phyloP scores from a whole-genome alignment of 106 monocot genomes.

The Dioscorea dumetorum region DNA sequence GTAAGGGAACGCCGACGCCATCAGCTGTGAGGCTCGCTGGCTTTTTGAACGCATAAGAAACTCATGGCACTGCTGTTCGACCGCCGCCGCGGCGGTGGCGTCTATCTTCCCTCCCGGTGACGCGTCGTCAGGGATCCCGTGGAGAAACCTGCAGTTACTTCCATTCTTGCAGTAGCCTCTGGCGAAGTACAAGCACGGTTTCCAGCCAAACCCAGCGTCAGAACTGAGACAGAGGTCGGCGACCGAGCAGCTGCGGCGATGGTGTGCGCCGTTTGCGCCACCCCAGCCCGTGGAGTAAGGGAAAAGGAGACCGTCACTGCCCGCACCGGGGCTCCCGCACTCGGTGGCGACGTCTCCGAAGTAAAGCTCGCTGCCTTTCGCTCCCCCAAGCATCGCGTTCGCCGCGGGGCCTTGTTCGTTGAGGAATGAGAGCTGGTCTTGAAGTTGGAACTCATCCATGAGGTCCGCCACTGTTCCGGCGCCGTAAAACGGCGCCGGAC shows the following conservation, averaged over 20 bases:
- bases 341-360: no score
- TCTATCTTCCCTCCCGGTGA: neutral
- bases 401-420: constrained; percentile 27
- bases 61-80: constrained; percentile 72
- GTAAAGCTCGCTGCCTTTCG: no score
- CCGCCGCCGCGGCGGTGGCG: constrained; percentile 13
- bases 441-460: constrained; percentile 63
- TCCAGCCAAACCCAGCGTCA: constrained; percentile 49
- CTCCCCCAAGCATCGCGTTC: no score
- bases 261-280: neutral
- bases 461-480: constrained; percentile 24
- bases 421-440: constrained; percentile 67
- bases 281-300: neutral
- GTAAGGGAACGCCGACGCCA: constrained; percentile 34
- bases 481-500: neutral
- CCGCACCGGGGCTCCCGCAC: no score
- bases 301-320: neutral
- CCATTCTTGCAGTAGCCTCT: constrained; percentile 94
- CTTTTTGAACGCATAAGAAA: constrained; percentile 67
- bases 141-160: constrained; percentile 67
- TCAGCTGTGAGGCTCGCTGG: constrained; percentile 22
- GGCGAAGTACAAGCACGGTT: constrained; percentile 83
- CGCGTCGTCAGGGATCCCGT: constrained; percentile 49
- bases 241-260: constrained; percentile 24
- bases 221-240: constrained; percentile 51